phyloP scores from a whole-genome alignment of 768 basidiomycete species.

The Clavaria fumosa region DNA sequence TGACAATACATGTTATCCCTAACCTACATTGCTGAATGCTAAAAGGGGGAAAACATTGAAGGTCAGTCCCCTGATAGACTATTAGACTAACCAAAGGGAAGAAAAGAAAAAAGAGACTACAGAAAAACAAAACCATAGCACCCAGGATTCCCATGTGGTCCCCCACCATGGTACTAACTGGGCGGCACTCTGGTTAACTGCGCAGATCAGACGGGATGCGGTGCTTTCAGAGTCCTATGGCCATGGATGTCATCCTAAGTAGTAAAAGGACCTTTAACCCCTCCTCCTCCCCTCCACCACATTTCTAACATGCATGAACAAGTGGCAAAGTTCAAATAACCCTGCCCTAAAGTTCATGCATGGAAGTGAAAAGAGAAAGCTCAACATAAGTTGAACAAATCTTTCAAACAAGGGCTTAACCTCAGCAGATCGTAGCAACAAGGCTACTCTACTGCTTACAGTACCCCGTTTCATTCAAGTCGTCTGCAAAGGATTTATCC shows the following conservation, averaged over 20 bases:
- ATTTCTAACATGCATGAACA: not conserved
- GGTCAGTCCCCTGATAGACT: not conserved
- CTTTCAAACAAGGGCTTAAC: conserved; percentile 59
- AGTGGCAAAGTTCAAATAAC: conserved; percentile 10
- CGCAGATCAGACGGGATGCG: conserved; percentile 48
- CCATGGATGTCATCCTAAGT: conserved; percentile 20
- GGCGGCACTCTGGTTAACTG: conserved; percentile 48
- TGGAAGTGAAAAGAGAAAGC: conserved; percentile 25
- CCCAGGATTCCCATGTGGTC: conserved; percentile 45
- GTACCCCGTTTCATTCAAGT: conserved; percentile 63
- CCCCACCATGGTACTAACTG: conserved; percentile 53
- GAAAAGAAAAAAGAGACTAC: conserved; percentile 7
- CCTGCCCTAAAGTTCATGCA: conserved; percentile 28
- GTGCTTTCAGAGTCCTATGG: conserved; percentile 38
- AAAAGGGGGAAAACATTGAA: not conserved
- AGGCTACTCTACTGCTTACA: conserved; percentile 69
- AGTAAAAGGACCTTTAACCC: conserved; percentile 6
- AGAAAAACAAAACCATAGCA: conserved; percentile 30
- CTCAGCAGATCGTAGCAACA: conserved; percentile 68
- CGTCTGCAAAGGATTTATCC: conserved; percentile 68
- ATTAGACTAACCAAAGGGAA: not conserved
- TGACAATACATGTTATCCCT: not conserved
- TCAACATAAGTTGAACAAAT: conserved; percentile 42
- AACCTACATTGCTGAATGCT: not conserved
- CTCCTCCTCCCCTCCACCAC: not conserved